A percentile compares a stretch with the other conserved stretches of the same genome.
phyloP scores from a whole-genome alignment of 2,329 filamentous ascomycete species.

The Diplodia corticola region DNA sequence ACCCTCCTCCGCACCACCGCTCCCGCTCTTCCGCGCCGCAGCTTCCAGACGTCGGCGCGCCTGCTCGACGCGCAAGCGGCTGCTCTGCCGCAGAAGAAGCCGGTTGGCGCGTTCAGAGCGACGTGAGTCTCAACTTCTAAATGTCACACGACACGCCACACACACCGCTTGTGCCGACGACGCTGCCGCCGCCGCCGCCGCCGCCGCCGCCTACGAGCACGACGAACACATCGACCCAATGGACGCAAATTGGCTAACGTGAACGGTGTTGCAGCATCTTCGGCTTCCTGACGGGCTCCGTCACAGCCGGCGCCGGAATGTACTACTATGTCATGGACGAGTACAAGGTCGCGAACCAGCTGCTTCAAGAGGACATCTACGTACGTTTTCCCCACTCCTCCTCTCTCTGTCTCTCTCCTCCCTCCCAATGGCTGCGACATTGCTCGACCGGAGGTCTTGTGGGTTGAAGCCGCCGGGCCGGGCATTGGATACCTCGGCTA shows the following conservation, averaged over 20 bases:
- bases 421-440: background rate
- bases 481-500: background rate
- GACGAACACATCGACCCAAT: background rate
- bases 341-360: slow-evolving; percentile 89
- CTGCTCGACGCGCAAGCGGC: slow-evolving; percentile 32
- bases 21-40: slow-evolving; percentile 30
- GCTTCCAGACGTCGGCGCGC: slow-evolving; percentile 43
- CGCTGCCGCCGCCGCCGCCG: background rate
- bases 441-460: background rate
- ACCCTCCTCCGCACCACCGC: slow-evolving; percentile 34
- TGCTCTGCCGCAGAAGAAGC: slow-evolving; percentile 52
- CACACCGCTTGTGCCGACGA: background rate
- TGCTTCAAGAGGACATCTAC: slow-evolving; percentile 93
- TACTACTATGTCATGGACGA: slow-evolving; percentile 94
- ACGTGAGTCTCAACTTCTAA: slow-evolving; percentile 55
- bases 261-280: slow-evolving; percentile 65
- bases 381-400: slow-evolving; percentile 59
- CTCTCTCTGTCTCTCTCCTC: too few species aligned
- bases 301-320: slow-evolving; percentile 74
- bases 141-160: background rate
- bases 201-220: background rate
- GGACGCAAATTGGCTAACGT: background rate
- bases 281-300: slow-evolving; percentile 85
- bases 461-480: background rate
- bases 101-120: slow-evolving; percentile 70